A percentile compares a stretch with the other conserved stretches of the same genome.
Conservation (phyloP, 208 protist genomes). For the Acanthamoeba quina region DNA sequence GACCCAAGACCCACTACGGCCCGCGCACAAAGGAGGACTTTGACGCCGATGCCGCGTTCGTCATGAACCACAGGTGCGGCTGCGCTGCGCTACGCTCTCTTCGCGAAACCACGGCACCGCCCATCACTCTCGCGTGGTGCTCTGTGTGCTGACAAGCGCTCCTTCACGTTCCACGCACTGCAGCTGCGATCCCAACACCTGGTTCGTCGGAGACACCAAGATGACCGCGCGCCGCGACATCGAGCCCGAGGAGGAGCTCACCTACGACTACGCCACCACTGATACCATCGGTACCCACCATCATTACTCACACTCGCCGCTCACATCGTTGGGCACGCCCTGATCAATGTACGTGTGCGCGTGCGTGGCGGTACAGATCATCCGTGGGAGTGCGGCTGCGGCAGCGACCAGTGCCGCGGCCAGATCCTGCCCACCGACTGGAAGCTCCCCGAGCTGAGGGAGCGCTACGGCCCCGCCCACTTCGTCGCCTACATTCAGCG, state of each 20-base stretch:
- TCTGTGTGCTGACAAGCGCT: background rate
- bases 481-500: conserved; percentile 70
- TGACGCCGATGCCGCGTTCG: conserved; percentile 65
- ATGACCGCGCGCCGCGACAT: conserved; percentile 70
- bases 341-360: background rate
- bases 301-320: background rate
- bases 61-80: conserved; percentile 71
- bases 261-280: conserved; percentile 74
- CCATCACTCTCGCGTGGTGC: background rate
- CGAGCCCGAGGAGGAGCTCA: conserved; percentile 72
- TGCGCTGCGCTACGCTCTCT: background rate
- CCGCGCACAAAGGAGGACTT: conserved; percentile 64
- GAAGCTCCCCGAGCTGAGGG: conserved; percentile 67
- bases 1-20: conserved; percentile 72
- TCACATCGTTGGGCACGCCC: background rate
- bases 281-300: conserved; percentile 39
- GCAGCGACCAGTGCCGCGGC: conserved; percentile 49
- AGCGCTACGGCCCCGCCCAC: conserved; percentile 60
- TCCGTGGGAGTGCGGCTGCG: conserved; percentile 68
- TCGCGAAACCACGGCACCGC: background rate
- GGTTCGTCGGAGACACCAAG: conserved; percentile 72
- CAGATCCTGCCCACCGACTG: conserved; percentile 64
- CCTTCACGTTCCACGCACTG: too few relatives aligned
- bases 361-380: conserved; percentile 7
- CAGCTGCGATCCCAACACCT: conserved; percentile 75